Base-by-base conservation (phyloP, 129 eudicot genomes). In the Escallonia rubra region DNA sequence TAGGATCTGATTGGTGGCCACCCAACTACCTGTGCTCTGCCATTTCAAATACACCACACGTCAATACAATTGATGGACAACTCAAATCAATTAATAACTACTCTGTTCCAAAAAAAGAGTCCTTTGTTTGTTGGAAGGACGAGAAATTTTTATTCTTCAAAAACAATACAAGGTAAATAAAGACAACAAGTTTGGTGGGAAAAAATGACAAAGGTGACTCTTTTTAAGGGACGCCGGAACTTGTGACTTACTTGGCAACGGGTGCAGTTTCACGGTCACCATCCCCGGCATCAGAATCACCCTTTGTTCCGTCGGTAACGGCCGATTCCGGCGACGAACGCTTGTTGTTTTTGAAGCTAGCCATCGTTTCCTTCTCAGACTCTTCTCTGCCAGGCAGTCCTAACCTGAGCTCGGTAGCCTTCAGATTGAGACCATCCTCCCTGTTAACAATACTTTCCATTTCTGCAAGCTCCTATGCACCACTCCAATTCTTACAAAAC, bases 1-100 rank as follows among this genome's bases (percentile, higher is more conserved):
- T 75, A 84, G 41, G 87, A 78, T 59, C 93, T 66, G 16, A 90
- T 83, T 54, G 97, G 97, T 23, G 97, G 97, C 97, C 97, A 90
- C 48, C 97, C 97, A 16, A 91, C 82, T 11, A 91, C 86, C 74
- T 85, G 96, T 64, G 96, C 83, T 76, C 97, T 90, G 83, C 43
- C 38, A 71, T 48, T 51, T 43, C 16, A 62, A 3, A 40, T 15
- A 54, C 46, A 23, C 34, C 34, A 23, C 34, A 1, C 34, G 34
- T 23, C 34, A 23, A 23, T 23, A 23, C 34, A 23, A 23, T 23
- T 23, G 34, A 23, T 23, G 34, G 34, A 23, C 34, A 23, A 23
- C 34, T 23, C 34, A 23, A 23, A 23, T 23, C 1, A 23, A 23
- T 23, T 23, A 23, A 23, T 23, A 23, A 23, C 34, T 23, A 23